Conservation (phyloP, 129 eudicot genomes). For the Sambucus nigra region DNA sequence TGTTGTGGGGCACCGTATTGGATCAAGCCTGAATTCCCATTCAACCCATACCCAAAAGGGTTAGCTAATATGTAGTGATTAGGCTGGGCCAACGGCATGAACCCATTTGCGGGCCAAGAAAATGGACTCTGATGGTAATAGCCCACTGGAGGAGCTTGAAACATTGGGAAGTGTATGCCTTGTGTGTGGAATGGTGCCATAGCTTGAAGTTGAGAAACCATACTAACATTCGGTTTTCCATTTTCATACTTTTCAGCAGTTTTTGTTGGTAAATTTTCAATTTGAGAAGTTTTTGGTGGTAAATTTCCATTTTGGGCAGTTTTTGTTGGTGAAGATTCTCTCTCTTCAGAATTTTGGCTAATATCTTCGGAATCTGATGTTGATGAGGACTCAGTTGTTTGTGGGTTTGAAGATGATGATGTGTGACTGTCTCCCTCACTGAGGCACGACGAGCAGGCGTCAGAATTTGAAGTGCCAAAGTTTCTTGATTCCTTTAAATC, state of each 20-base stretch:
- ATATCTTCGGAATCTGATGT: constrained; percentile 83
- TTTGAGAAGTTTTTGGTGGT: background rate
- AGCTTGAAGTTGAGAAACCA: constrained; percentile 34
- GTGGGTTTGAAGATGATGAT: constrained; percentile 45
- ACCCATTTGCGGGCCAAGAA: constrained; percentile 59
- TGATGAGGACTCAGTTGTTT: constrained; percentile 50
- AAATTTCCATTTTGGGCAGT: constrained; percentile 24
- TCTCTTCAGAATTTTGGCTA: constrained; percentile 46
- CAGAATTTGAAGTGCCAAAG: constrained; percentile 48
- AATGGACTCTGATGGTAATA: constrained; percentile 53
- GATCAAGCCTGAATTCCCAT: constrained; percentile 51
- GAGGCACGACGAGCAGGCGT: constrained; percentile 78
- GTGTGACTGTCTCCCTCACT: constrained; percentile 72
- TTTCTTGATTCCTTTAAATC: constrained; percentile 22
- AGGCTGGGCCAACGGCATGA: constrained; percentile 56
- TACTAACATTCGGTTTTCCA: constrained; percentile 4
- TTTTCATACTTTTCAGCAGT: background rate
- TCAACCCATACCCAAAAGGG: constrained; percentile 49
- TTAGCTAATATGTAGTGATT: constrained; percentile 58
- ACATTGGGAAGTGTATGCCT: constrained; percentile 51
- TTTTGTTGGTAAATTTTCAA: constrained; percentile 13
- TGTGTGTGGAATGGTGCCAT: constrained; percentile 48
- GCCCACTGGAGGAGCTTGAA: constrained; percentile 56
- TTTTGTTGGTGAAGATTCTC: constrained; percentile 41
- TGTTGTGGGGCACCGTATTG: constrained; percentile 58